Evolutionary conservation across 2,329 filamentous ascomycete genomes (phyloP).

Genomic region (Cordyceps pruinosa): DNA sequence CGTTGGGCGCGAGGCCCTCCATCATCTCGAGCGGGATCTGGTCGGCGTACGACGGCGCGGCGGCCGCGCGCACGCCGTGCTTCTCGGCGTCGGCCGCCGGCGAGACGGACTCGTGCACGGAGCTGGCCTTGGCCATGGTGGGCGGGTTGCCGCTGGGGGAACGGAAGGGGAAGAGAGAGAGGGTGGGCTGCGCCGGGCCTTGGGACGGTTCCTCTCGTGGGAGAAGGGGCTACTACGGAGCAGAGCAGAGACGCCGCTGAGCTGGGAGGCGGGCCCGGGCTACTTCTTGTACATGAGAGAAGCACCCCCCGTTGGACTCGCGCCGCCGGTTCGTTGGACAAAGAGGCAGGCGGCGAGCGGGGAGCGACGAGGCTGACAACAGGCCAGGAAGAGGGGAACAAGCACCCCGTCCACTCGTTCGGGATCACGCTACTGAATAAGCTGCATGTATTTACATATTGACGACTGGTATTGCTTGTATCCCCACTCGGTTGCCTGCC

Average conservation of each 20-base stretch:
- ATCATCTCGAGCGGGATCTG: slow-evolving; percentile 34
- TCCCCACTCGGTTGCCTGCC: not conserved
- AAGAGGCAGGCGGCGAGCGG: not conserved
- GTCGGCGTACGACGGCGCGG: slow-evolving; percentile 20
- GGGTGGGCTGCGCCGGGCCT: too few relatives aligned
- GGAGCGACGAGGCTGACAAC: slow-evolving; percentile 1
- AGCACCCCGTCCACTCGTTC: not conserved
- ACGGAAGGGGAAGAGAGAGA: too few relatives aligned
- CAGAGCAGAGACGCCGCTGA: not conserved
- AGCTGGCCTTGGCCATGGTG: slow-evolving; percentile 1
- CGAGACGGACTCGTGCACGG: slow-evolving; percentile 5
- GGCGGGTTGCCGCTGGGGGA: not conserved
- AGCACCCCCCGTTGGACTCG: not conserved
- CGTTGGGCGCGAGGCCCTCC: slow-evolving; percentile 35
- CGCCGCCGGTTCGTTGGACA: not conserved
- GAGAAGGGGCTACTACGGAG: too few relatives aligned
- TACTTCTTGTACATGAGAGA: slow-evolving; percentile 2
- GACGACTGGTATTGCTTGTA: not conserved
- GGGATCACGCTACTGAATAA: not conserved
- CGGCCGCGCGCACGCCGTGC: not conserved
- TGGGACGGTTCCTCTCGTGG: too few relatives aligned
- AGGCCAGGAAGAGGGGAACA: not conserved
- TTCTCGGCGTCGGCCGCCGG: slow-evolving; percentile 4
- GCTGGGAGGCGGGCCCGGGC: not conserved
- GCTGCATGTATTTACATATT: too few relatives aligned